A percentile compares a stretch with the other conserved stretches of the same genome.
These are phyloP conservation scores for Xylaria polymorpha DNA, from an alignment of 2,329 filamentous ascomycete species.

Conservation along the genomic window DNA sequence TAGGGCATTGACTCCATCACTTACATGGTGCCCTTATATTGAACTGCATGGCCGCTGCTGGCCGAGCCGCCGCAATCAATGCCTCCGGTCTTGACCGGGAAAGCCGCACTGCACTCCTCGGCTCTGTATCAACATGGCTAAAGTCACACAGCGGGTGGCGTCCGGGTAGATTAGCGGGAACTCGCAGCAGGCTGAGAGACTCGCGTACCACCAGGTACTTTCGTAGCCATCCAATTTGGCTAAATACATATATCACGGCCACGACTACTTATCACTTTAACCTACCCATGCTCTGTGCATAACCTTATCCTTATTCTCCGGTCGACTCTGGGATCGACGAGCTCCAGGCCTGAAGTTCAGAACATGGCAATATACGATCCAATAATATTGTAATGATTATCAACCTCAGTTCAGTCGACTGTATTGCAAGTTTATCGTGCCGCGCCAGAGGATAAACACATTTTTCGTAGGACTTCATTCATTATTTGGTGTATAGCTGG, in stretches of 20 bases:
- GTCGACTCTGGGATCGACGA: constrained; percentile 14
- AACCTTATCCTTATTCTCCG: constrained; percentile 21
- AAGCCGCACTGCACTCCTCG: constrained; percentile 19
- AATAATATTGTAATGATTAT: constrained; percentile 35
- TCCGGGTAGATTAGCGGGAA: constrained; percentile 31
- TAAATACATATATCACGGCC: constrained; percentile 33
- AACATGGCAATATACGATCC: constrained; percentile 29
- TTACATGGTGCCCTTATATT: constrained; percentile 34
- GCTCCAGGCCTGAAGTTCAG: constrained; percentile 16
- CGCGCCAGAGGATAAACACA: constrained; percentile 15
- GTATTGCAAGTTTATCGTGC: constrained; percentile 11
- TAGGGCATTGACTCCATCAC: constrained; percentile 20
- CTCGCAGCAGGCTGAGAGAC: constrained; percentile 12
- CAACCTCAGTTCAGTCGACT: constrained; percentile 27
- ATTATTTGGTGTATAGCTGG: constrained; percentile 1
- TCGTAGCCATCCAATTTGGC: constrained; percentile 34
- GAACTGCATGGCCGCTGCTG: constrained; percentile 26
- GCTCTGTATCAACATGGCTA: constrained; percentile 33
- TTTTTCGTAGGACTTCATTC: constrained; percentile 7
- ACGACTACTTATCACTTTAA: constrained; percentile 30
- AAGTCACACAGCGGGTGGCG: constrained; percentile 35
- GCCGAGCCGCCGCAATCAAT: constrained; percentile 31
- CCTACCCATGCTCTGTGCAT: constrained; percentile 20
- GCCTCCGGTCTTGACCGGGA: constrained; percentile 35
- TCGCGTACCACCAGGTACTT: constrained; percentile 28